phyloP scores from a whole-genome alignment of 495 filamentous ascomycete genomes.

The Penicillium simplicissimum region DNA sequence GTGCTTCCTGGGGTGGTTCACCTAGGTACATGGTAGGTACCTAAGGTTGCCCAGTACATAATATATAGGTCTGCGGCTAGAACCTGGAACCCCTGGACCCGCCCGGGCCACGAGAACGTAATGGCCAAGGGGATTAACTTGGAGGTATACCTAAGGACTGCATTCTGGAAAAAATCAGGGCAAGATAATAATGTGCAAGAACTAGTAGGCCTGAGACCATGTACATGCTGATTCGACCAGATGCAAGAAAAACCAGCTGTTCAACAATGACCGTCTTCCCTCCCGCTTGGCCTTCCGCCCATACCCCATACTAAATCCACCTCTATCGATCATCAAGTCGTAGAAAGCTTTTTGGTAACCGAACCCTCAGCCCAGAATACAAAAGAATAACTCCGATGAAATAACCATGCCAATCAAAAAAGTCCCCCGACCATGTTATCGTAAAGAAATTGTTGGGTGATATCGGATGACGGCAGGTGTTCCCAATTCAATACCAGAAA shows the following conservation, averaged over 20 bases:
- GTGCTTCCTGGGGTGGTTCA: no score
- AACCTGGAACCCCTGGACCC: no score
- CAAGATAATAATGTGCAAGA: not conserved
- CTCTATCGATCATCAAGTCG: constrained; percentile 26
- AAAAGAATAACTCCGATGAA: constrained; percentile 23
- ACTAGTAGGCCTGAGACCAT: constrained; percentile 6
- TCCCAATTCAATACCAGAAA: constrained; percentile 6
- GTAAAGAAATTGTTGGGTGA: constrained; percentile 5
- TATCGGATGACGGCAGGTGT: constrained; percentile 9
- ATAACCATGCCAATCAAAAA: constrained; percentile 25
- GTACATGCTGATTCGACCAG: constrained; percentile 3
- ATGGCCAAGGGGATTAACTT: no score
- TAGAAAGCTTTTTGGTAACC: constrained; percentile 28
- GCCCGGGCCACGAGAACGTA: no score
- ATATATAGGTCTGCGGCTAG: no score
- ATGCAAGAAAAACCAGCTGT: constrained; percentile 16
- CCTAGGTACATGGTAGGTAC: no score
- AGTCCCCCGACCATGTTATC: constrained; percentile 11
- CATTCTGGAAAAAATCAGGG: not conserved
- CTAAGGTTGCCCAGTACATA: no score
- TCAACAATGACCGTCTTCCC: constrained; percentile 14
- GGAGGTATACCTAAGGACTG: no score
- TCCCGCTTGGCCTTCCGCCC: constrained; percentile 1
- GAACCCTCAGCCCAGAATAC: constrained; percentile 11
- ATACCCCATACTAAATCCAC: constrained; percentile 16